A percentile compares a stretch with the other conserved stretches of the same genome.
phyloP scores from a whole-genome alignment of 2,329 filamentous ascomycete species.

The Pyrenophora tritici-repentis region DNA sequence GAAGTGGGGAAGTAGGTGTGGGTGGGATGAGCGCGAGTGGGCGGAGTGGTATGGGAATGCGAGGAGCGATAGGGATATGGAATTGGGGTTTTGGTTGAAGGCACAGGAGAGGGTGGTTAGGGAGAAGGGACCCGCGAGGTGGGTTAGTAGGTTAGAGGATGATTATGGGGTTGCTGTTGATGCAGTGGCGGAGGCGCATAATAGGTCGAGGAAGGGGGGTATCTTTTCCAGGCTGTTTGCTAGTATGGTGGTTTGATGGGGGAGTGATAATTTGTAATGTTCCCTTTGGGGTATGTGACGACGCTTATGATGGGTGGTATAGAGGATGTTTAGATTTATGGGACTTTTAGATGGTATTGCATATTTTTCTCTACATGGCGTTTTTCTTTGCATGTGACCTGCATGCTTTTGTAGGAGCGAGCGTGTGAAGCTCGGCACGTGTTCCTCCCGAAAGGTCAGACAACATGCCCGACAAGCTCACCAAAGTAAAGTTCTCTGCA shows the following conservation, averaged over 20 bases:
- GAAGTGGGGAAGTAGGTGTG: slow-evolving; percentile 29
- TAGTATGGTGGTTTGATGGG: slow-evolving; percentile 5
- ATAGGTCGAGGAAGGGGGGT: slow-evolving; percentile 17
- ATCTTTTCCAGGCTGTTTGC: slow-evolving; percentile 28
- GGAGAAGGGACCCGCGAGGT: slow-evolving; percentile 18
- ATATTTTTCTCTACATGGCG: too few relatives aligned
- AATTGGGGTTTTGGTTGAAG: slow-evolving; percentile 35
- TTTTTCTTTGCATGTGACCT: too few relatives aligned
- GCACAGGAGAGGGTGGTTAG: slow-evolving; percentile 37
- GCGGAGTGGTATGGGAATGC: slow-evolving; percentile 29
- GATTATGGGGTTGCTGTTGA: slow-evolving; percentile 9
- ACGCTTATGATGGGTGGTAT: too few relatives aligned
- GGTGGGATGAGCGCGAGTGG: slow-evolving; percentile 33
- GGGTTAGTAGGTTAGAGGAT: slow-evolving; percentile 4
- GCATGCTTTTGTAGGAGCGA: too few relatives aligned
- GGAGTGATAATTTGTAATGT: too few relatives aligned
- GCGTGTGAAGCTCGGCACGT: too few relatives aligned
- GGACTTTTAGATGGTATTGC: too few relatives aligned
- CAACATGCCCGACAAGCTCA: too few relatives aligned
- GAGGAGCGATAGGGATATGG: slow-evolving; percentile 23
- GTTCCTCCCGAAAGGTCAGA: too few relatives aligned
- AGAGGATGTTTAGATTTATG: too few relatives aligned
- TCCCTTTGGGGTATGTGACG: too few relatives aligned
- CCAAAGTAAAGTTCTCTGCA: too few relatives aligned
- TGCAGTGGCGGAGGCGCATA: slow-evolving; percentile 5